phyloP scores from a whole-genome alignment of 1,139 yeast species.

The Diutina neorugosa region DNA sequence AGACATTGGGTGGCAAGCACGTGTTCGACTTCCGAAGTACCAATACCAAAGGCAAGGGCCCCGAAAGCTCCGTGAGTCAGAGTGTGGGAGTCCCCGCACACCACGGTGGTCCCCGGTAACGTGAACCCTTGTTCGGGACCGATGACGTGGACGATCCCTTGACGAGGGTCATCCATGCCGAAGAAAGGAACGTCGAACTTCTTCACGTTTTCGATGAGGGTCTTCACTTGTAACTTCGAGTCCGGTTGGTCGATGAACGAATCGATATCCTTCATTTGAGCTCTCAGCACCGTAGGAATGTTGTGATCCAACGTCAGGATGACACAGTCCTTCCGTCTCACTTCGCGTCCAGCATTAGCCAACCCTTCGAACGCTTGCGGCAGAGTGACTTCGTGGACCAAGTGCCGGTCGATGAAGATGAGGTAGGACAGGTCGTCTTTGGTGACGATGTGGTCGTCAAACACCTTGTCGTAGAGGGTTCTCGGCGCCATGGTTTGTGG shows the following conservation, averaged over 20 bases:
- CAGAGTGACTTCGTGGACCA: slow-evolving; percentile 95
- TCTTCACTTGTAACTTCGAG: slow-evolving; percentile 82
- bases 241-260: slow-evolving; percentile 87
- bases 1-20: slow-evolving; percentile 95
- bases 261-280: slow-evolving; percentile 56
- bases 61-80: slow-evolving; percentile 99
- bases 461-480: slow-evolving; percentile 92
- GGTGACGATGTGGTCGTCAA: slow-evolving; percentile 87
- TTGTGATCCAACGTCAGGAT: slow-evolving; percentile 97
- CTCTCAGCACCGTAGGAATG: slow-evolving; percentile 85
- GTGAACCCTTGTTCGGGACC: slow-evolving; percentile 99
- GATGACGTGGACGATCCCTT: slow-evolving; percentile 95
- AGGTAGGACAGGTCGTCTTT: slow-evolving; percentile 75
- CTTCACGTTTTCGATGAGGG: slow-evolving; percentile 85
- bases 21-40: slow-evolving; percentile 98
- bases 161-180: slow-evolving; percentile 89
- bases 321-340: slow-evolving; percentile 90
- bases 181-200: slow-evolving; percentile 83
- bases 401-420: slow-evolving; percentile 87
- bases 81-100: slow-evolving; percentile 97
- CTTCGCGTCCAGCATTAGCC: slow-evolving; percentile 71
- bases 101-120: slow-evolving; percentile 95
- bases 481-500: slow-evolving; percentile 13
- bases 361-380: slow-evolving; percentile 98
- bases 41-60: slow-evolving; percentile 95